Conservation (phyloP, 208 protist genomes). For the Acanthamoeba healyi region DNA sequence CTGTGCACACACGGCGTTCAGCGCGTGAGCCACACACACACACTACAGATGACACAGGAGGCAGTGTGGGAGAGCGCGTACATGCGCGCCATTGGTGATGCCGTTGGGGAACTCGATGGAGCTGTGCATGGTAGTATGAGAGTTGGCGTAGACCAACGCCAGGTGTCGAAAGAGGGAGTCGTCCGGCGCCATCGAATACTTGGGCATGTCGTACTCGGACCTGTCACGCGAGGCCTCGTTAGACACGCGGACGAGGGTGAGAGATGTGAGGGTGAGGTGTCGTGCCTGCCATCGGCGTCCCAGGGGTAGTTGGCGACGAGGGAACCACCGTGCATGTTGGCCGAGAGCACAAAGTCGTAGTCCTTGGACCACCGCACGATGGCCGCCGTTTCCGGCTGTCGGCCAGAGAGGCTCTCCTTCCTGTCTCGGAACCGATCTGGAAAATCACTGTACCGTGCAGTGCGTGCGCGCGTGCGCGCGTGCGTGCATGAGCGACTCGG, state of each 20-base stretch:
- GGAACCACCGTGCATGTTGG: conserved; percentile 85
- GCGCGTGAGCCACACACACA: not conserved
- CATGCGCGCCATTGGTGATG: conserved; percentile 83
- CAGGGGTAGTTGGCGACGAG: conserved; percentile 86
- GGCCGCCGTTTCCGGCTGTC: conserved; percentile 61
- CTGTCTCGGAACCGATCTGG: conserved; percentile 8
- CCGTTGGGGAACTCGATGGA: conserved; percentile 76
- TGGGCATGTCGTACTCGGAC: not conserved
- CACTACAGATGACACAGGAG: not conserved
- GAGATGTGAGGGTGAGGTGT: not conserved
- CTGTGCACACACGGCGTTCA: not conserved
- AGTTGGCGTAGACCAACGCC: conserved; percentile 74
- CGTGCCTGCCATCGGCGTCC: conserved; percentile 73
- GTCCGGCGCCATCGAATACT: not conserved
- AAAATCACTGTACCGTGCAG: conserved; percentile 62
- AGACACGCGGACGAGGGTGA: not conserved
- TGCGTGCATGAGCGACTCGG: not conserved
- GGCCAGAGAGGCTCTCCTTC: not conserved
- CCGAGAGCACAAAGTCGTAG: conserved; percentile 83
- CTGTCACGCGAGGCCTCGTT: not conserved
- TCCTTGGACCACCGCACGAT: conserved; percentile 80
- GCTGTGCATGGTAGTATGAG: conserved; percentile 77
- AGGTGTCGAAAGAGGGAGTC: conserved; percentile 53
- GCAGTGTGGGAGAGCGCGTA: not conserved
- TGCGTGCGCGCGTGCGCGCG: no score